Evolutionary conservation across 495 filamentous ascomycete genomes (phyloP).

Genomic region (Aspergillus haitiensis): DNA sequence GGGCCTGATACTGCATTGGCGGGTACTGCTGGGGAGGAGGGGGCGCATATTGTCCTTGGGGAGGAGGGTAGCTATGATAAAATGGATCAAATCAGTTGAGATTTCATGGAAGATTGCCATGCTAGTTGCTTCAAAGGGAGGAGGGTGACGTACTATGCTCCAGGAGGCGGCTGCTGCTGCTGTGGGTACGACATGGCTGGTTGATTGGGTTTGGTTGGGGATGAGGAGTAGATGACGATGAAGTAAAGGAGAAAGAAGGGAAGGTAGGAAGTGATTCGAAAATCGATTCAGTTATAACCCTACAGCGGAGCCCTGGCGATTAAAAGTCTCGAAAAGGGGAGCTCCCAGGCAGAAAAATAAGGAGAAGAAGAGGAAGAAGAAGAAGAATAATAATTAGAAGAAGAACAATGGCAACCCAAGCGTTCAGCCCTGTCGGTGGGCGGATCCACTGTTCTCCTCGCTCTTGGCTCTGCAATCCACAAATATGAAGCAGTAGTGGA

Average conservation of each 20-base stretch:
- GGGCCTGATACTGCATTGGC: conserved; percentile 28
- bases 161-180: conserved; percentile 18
- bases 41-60: conserved; percentile 4
- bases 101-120: background rate
- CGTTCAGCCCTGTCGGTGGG: conserved; percentile 12
- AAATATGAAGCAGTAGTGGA: too few species aligned
- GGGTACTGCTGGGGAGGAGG: conserved; percentile 21
- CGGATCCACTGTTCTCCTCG: background rate
- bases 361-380: background rate
- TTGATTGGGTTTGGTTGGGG: background rate
- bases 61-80: conserved; percentile 11
- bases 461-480: too few species aligned
- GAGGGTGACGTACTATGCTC: conserved; percentile 15
- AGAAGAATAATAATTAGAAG: background rate
- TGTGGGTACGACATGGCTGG: conserved; percentile 14
- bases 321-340: background rate
- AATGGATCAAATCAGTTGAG: background rate
- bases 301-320: background rate
- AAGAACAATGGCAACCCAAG: background rate
- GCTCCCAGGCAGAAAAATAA: conserved; percentile 14
- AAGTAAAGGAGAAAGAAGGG: background rate
- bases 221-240: background rate
- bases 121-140: background rate
- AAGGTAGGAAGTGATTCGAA: background rate
- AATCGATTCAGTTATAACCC: background rate